Evolutionary conservation across 148 eudicot species (phyloP).

Genomic region (Camellia japonica): DNA sequence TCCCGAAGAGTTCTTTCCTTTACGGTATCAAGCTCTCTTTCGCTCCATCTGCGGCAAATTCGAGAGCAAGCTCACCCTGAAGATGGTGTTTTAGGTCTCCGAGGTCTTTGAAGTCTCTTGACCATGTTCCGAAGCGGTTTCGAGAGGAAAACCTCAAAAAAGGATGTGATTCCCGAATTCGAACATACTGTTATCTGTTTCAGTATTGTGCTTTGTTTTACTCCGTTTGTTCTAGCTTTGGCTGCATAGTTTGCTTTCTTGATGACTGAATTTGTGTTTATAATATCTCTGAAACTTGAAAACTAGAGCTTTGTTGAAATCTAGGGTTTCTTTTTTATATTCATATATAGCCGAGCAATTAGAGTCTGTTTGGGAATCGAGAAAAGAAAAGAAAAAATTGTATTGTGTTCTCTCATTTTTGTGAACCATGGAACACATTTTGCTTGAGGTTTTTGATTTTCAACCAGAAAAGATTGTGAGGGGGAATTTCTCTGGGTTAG

Average conservation of each 20-base stretch:
- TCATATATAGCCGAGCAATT: too few relatives aligned
- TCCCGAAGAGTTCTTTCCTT: conserved; percentile 37
- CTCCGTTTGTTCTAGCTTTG: neutral
- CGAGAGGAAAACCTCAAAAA: conserved; percentile 65
- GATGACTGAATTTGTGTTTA: neutral
- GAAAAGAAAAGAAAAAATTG: too few relatives aligned
- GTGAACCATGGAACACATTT: too few relatives aligned
- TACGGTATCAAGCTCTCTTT: conserved; percentile 28
- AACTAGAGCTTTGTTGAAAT: neutral
- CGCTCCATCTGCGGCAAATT: conserved; percentile 24
- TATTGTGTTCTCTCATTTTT: too few relatives aligned
- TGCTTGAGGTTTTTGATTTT: too few relatives aligned
- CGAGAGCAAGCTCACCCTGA: conserved; percentile 12
- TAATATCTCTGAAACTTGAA: neutral
- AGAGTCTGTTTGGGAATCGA: too few relatives aligned
- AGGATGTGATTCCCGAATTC: conserved; percentile 47
- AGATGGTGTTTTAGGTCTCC: conserved; percentile 41
- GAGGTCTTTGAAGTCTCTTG: conserved; percentile 34
- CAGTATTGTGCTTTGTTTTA: neutral
- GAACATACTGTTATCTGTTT: neutral
- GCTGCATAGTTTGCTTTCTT: neutral
- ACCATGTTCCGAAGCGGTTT: conserved; percentile 38
- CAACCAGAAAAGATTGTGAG: too few relatives aligned
- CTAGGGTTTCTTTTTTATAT: conserved; percentile 4
- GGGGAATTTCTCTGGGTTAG: too few relatives aligned